phyloP scores from a whole-genome alignment of 2,329 filamentous ascomycete species.

The Microsporum canis region DNA sequence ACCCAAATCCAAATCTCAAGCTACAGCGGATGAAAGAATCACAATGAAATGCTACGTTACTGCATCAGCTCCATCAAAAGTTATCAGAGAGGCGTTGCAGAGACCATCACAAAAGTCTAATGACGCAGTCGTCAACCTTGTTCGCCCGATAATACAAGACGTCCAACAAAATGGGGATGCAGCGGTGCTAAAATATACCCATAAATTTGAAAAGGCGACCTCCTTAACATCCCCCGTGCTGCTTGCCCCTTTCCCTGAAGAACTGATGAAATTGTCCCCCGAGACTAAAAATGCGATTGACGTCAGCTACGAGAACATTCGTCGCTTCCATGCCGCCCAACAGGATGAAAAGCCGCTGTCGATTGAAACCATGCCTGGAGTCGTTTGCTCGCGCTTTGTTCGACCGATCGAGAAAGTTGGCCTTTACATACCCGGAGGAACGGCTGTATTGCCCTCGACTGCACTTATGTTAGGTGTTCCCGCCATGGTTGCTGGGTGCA shows the following conservation, averaged over 20 bases:
- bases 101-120: conserved; percentile 88
- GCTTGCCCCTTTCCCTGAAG: conserved; percentile 72
- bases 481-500: conserved; percentile 92
- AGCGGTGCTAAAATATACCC: conserved; percentile 81
- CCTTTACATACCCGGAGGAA: conserved; percentile 89
- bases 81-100: conserved; percentile 64
- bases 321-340: conserved; percentile 85
- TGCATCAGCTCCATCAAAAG: conserved; percentile 49
- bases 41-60: conserved; percentile 72
- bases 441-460: conserved; percentile 90
- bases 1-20: conserved; percentile 35
- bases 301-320: conserved; percentile 84
- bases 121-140: conserved; percentile 85
- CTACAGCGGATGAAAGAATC: conserved; percentile 51
- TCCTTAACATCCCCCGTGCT: conserved; percentile 81
- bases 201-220: conserved; percentile 95
- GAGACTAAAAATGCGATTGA: conserved; percentile 93
- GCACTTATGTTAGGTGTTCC: conserved; percentile 97
- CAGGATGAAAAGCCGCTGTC: conserved; percentile 68
- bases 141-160: conserved; percentile 81
- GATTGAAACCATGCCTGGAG: conserved; percentile 96
- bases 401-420: conserved; percentile 93
- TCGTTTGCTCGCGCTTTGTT: conserved; percentile 85
- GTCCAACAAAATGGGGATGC: conserved; percentile 75
- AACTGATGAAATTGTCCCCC: conserved; percentile 70